phyloP scores from a whole-genome alignment of 768 basidiomycete species.

The Lactarius deliciosus region DNA sequence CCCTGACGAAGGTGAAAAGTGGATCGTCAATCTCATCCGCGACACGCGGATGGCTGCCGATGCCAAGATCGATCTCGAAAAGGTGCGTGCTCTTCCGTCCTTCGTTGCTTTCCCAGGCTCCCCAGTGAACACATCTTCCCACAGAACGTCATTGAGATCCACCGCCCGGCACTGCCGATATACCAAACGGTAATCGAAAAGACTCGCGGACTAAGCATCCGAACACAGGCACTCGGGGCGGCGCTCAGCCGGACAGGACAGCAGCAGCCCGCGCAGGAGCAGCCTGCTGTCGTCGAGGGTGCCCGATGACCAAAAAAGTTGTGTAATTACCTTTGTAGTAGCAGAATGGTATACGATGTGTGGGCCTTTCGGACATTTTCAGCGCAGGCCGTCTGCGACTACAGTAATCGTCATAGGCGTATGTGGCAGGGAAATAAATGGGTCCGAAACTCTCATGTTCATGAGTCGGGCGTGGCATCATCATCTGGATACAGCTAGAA shows the following conservation, averaged over 20 bases:
- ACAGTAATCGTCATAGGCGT: neutral
- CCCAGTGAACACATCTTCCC: slow-evolving; percentile 14
- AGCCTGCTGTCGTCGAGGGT: slow-evolving; percentile 31
- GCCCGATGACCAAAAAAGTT: slow-evolving; percentile 26
- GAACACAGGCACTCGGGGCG: slow-evolving; percentile 86
- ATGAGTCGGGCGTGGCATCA: neutral
- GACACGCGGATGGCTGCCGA: slow-evolving; percentile 97
- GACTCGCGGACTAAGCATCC: slow-evolving; percentile 86
- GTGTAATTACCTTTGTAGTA: slow-evolving; percentile 8
- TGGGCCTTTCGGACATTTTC: neutral
- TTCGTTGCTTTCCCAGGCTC: neutral
- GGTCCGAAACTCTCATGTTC: neutral
- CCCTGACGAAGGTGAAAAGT: slow-evolving; percentile 96
- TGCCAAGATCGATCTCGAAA: slow-evolving; percentile 96
- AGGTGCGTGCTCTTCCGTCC: slow-evolving; percentile 48
- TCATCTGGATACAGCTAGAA: slow-evolving; percentile 22
- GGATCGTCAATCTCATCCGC: slow-evolving; percentile 98
- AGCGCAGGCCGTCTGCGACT: neutral
- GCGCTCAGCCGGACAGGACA: slow-evolving; percentile 52
- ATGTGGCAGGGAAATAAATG: no score
- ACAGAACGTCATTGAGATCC: slow-evolving; percentile 95
- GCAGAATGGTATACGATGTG: slow-evolving; percentile 4
- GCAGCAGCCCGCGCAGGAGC: slow-evolving; percentile 26
- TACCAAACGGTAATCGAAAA: slow-evolving; percentile 96
- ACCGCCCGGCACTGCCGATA: slow-evolving; percentile 82